phyloP scores from a whole-genome alignment of 2,329 filamentous ascomycete genomes.

The Arachnomyces sp. region DNA sequence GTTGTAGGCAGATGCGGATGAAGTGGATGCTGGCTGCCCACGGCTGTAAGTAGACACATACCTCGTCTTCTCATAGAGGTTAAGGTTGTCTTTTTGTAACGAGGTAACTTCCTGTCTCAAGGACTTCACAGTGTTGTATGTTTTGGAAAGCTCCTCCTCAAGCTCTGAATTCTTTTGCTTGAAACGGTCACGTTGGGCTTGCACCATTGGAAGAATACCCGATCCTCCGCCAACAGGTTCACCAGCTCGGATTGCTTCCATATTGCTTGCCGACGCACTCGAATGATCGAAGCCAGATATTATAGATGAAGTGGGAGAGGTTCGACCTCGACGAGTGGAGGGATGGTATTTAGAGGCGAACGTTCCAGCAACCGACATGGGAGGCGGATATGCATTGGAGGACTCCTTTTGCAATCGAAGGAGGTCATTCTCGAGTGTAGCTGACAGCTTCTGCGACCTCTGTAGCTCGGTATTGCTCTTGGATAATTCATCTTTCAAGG shows the following conservation, averaged over 20 bases:
- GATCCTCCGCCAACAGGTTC: constrained; percentile 65
- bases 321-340: constrained; percentile 58
- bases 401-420: constrained; percentile 79
- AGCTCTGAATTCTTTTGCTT: constrained; percentile 91
- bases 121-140: constrained; percentile 71
- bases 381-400: constrained; percentile 74
- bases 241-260: constrained; percentile 56
- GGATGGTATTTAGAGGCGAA: constrained; percentile 73
- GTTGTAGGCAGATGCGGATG: constrained; percentile 54
- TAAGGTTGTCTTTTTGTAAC: constrained; percentile 91
- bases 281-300: constrained; percentile 90
- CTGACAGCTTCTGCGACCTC: constrained; percentile 71
- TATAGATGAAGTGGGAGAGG: constrained; percentile 91
- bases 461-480: constrained; percentile 78
- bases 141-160: constrained; percentile 79
- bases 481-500: constrained; percentile 74
- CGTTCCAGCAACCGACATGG: constrained; percentile 86
- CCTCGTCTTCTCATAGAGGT: constrained; percentile 92
- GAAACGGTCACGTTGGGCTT: constrained; percentile 94
- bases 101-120: constrained; percentile 84
- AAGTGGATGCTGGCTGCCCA: constrained; percentile 47
- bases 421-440: constrained; percentile 86
- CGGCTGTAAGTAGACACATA: constrained; percentile 93
- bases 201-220: constrained; percentile 94
- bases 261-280: constrained; percentile 39